Conservation (phyloP, 2,329 filamentous ascomycete genomes). For the Cordyceps javanica region DNA sequence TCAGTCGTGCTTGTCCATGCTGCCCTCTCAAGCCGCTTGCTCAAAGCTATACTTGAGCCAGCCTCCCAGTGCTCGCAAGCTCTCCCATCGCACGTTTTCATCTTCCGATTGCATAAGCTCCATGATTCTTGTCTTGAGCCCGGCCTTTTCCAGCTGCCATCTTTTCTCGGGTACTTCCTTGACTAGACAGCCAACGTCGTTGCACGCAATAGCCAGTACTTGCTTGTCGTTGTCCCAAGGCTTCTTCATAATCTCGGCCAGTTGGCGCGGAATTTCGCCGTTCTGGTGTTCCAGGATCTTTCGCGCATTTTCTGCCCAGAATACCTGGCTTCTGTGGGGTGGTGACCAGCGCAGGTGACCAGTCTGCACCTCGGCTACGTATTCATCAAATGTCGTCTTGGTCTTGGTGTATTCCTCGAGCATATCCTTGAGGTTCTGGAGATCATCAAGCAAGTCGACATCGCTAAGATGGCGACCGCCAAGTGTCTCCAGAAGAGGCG, state of each 20-base stretch:
- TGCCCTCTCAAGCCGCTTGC: slow-evolving; percentile 19
- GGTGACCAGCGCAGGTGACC: slow-evolving; percentile 91
- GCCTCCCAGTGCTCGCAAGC: slow-evolving; percentile 69
- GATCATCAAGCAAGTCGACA: slow-evolving; percentile 57
- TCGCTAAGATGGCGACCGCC: slow-evolving; percentile 57
- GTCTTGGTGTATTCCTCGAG: slow-evolving; percentile 63
- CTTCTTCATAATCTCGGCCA: slow-evolving; percentile 75
- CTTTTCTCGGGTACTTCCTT: slow-evolving; percentile 85
- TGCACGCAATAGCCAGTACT: slow-evolving; percentile 87
- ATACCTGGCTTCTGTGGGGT: slow-evolving; percentile 76
- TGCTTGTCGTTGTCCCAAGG: slow-evolving; percentile 77
- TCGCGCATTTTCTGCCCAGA: slow-evolving; percentile 88
- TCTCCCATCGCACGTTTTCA: slow-evolving; percentile 89
- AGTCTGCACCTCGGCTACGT: slow-evolving; percentile 76
- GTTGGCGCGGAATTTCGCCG: slow-evolving; percentile 68
- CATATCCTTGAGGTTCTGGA: slow-evolving; percentile 54
- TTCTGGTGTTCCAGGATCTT: slow-evolving; percentile 80
- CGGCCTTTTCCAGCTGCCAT: slow-evolving; percentile 71
- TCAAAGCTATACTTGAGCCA: slow-evolving; percentile 62
- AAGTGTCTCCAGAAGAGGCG: slow-evolving; percentile 57
- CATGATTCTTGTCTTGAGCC: slow-evolving; percentile 84
- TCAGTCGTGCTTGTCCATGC: not conserved
- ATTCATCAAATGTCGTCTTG: slow-evolving; percentile 79
- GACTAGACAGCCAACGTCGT: slow-evolving; percentile 82
- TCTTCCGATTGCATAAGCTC: slow-evolving; percentile 86